Conservation (phyloP, 257 asterid genomes). For the Lycium ferocissimum region DNA sequence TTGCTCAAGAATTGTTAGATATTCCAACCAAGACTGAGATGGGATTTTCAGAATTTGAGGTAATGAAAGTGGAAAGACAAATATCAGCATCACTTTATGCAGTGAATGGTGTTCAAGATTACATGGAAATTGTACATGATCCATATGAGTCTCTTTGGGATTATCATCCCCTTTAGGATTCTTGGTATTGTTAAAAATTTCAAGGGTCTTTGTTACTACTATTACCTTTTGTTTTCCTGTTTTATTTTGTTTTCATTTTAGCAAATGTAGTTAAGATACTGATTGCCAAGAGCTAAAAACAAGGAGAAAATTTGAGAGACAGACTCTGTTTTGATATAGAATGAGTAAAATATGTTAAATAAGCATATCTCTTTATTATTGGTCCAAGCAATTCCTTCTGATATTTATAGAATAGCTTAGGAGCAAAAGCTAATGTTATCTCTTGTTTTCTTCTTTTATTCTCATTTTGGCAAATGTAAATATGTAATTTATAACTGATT, state of each 20-base stretch:
- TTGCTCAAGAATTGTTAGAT: slow-evolving; percentile 26
- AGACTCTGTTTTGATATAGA: background rate
- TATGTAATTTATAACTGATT: too few species aligned
- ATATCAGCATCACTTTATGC: slow-evolving; percentile 84
- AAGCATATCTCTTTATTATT: background rate
- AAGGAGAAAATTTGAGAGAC: too few species aligned
- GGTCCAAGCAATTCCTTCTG: background rate
- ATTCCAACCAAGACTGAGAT: slow-evolving; percentile 18
- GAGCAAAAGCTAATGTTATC: too few species aligned
- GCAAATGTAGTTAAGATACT: too few species aligned
- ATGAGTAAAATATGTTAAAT: background rate
- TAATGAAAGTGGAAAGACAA: slow-evolving; percentile 72
- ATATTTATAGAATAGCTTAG: background rate
- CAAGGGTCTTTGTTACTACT: background rate
- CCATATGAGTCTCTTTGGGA: slow-evolving; percentile 71
- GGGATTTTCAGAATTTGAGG: slow-evolving; percentile 57
- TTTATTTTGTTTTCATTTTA: background rate
- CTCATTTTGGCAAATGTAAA: too few species aligned
- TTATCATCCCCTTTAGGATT: slow-evolving; percentile 66
- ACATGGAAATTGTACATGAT: slow-evolving; percentile 62
- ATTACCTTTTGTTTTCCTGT: background rate
- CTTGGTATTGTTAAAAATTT: slow-evolving; percentile 42
- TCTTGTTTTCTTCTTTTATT: too few species aligned
- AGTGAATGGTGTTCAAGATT: slow-evolving; percentile 72
- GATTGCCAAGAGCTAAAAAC: too few species aligned